Conservation (phyloP, 2,329 filamentous ascomycete species). For the Furcasterigmium sp. region DNA sequence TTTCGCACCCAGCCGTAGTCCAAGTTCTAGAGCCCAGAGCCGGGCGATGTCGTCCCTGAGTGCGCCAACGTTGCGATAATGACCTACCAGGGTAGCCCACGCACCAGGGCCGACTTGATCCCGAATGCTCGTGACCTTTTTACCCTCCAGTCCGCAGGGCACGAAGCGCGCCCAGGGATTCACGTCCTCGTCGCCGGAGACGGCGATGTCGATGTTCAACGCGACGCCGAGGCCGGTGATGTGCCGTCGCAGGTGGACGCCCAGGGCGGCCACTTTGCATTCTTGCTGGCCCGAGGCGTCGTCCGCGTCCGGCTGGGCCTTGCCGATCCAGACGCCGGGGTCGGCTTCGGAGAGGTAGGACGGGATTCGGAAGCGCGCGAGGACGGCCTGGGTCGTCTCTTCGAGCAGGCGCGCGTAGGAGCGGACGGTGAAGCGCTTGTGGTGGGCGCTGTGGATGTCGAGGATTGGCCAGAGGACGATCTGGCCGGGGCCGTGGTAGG, state of each 20-base stretch:
- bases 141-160: conserved; percentile 82
- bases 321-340: conserved; percentile 75
- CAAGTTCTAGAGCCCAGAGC: conserved; percentile 9
- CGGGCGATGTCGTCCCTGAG: background rate
- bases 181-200: conserved; percentile 23
- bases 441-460: conserved; percentile 60
- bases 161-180: conserved; percentile 69
- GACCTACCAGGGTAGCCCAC: background rate
- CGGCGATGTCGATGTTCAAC: conserved; percentile 66
- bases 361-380: conserved; percentile 45
- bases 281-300: conserved; percentile 22
- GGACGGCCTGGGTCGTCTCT: conserved; percentile 63
- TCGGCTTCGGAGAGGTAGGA: conserved; percentile 61
- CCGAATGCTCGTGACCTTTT: conserved; percentile 69
- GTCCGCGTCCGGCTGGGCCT: conserved; percentile 16
- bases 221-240: conserved; percentile 82
- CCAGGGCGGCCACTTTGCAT: conserved; percentile 82
- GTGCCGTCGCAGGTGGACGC: conserved; percentile 83
- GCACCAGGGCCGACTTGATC: conserved; percentile 34
- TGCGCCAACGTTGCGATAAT: background rate
- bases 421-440: conserved; percentile 60
- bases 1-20: conserved; percentile 1
- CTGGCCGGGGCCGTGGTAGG: conserved; percentile 93
- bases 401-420: conserved; percentile 78
- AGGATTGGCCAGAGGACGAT: conserved; percentile 87